Conservation (phyloP, 306 rosid species). For the Purshia tridentata region DNA sequence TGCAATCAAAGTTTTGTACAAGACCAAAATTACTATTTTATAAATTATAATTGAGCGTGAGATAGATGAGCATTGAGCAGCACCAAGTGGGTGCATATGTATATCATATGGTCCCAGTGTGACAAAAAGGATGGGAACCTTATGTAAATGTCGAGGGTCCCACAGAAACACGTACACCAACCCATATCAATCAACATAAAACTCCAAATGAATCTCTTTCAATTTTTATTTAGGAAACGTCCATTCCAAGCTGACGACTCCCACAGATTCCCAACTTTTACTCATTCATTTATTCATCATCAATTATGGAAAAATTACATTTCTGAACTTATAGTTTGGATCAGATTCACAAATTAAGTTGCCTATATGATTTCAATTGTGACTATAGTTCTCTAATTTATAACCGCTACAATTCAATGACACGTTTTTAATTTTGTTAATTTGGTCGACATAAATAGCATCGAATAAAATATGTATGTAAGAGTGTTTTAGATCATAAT, state of each 20-base stretch:
- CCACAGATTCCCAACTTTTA: constrained; percentile 18
- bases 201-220: constrained; percentile 47
- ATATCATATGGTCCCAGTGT: constrained; percentile 31
- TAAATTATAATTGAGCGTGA: constrained; percentile 4
- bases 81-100: constrained; percentile 13
- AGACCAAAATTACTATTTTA: constrained; percentile 1
- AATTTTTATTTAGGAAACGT: constrained; percentile 16
- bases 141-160: constrained; percentile 39
- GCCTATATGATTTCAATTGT: too few relatives aligned
- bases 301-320: not conserved
- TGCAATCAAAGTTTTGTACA: constrained; percentile 12
- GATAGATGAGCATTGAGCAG: constrained; percentile 19
- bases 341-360: too few relatives aligned
- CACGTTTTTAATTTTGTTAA: too few relatives aligned
- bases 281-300: not conserved
- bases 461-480: too few relatives aligned
- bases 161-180: constrained; percentile 21
- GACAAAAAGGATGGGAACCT: constrained; percentile 47
- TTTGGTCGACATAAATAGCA: too few relatives aligned
- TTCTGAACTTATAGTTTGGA: too few relatives aligned
- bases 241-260: constrained; percentile 25
- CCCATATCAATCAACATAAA: constrained; percentile 30
- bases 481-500: too few relatives aligned
- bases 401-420: too few relatives aligned
- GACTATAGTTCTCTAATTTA: too few relatives aligned